Evolutionary conservation across 768 basidiomycete species (phyloP).

Genomic region (Boletus huronensis): DNA sequence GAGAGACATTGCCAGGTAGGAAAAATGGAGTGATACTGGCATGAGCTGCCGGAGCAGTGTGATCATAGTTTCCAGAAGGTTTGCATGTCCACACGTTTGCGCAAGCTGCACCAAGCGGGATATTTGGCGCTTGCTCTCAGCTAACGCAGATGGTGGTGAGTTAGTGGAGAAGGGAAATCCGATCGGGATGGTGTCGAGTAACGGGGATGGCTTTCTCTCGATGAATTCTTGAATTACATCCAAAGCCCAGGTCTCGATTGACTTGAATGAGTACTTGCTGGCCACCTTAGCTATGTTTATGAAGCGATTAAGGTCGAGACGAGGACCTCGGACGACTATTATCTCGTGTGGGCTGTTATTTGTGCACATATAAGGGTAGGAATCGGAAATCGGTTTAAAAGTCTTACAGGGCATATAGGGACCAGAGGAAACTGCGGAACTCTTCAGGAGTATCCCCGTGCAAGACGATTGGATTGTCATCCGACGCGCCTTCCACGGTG

Average conservation of each 20-base stretch:
- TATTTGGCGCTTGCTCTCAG: conserved; percentile 45
- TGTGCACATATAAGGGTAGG: not conserved
- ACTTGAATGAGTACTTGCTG: conserved; percentile 74
- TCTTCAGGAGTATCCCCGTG: conserved; percentile 60
- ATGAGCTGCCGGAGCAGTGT: conserved; percentile 57
- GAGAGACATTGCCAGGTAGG: conserved; percentile 69
- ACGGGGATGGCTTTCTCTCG: conserved; percentile 52
- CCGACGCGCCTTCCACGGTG: conserved; percentile 54
- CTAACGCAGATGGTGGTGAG: conserved; percentile 35
- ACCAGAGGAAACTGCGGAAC: conserved; percentile 73
- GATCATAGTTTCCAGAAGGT: conserved; percentile 59
- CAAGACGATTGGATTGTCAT: conserved; percentile 62
- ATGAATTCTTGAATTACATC: conserved; percentile 70
- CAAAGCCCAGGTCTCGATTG: conserved; percentile 70
- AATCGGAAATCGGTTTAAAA: not conserved
- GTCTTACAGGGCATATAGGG: conserved; percentile 69
- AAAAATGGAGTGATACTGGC: conserved; percentile 59
- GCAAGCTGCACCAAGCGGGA: conserved; percentile 64
- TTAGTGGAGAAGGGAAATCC: conserved; percentile 22
- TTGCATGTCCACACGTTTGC: conserved; percentile 61
- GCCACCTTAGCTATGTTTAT: conserved; percentile 63
- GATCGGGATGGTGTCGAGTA: conserved; percentile 41
- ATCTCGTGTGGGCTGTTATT: conserved; percentile 59
- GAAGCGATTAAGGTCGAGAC: conserved; percentile 50
- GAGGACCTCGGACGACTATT: conserved; percentile 42